A percentile compares a stretch with the other conserved stretches of the same genome.
Conservation (phyloP, 306 rosid genomes). For the Malus domestica region ASM211411v1 NC_041801.1:10425001-10425500, state of each 20-base stretch:
- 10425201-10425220: background rate
- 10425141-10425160: background rate
- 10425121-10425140: background rate
- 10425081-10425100: background rate
- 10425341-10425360: conserved; percentile 35
- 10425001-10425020: background rate
- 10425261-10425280: background rate
- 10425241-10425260: background rate
- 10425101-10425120: background rate
- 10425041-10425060: background rate
- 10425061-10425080: background rate
- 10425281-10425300: background rate
- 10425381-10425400: conserved; percentile 94
- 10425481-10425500: conserved; percentile 83
- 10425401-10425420: conserved; percentile 80
- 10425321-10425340: conserved; percentile 8
- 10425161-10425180: background rate
- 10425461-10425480: conserved; percentile 91
- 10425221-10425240: background rate
- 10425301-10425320: background rate
- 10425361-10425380: conserved; percentile 81
- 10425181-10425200: background rate
- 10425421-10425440: conserved; percentile 86
- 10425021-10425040: background rate
- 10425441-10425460: conserved; percentile 94